Evolutionary conservation across 352 stramenopile genomes (phyloP), one percentile per base, ranked within the genome.

Genomic region (Phytophthora cactorum): DNA sequence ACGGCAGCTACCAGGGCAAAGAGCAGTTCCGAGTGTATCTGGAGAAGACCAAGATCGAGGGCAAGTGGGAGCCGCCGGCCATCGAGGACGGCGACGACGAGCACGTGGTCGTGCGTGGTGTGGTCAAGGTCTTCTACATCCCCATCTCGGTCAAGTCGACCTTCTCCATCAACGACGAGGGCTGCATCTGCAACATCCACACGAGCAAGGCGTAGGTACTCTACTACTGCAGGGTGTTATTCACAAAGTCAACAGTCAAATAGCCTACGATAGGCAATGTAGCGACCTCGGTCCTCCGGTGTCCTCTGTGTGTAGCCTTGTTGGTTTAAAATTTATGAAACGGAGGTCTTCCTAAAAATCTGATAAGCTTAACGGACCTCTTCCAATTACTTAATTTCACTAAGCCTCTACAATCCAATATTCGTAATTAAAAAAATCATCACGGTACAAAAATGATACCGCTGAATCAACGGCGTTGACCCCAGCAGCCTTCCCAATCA

Each of bases 61-160:
- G 76, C 57, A 62, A 44, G 22, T 87, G 76, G 78, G 44, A 82
- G 52, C 49, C 66, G 1, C 71, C 78, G 2, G 51, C 52, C 59
- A 78, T 85, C 56, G 74, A 84, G 43, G 74, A 83, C 34, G 70
- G 68, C 54, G 75, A 82, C 65, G 63, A 81, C 34, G 63, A 78
- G 64, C 73, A 80, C 52, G 79, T 87, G 39, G 43, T 85, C 25
- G 73, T 86, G 56, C 78, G 70, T 22, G 78, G 76, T 14, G 71
- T 82, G n/a, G 74, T 85, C 62, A 79, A 78, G 63, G 82, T 87
- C 45, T 77, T 85, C 47, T 85, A 62, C 68, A 78, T 85, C 45
- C 74, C 76, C 29, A 77, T 87, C 63, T 80, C 76, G 29, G 68
- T 85, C 72, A 87, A 87, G 62, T 84, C 68, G 12, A 68, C 59